Evolutionary conservation across 768 basidiomycete genomes (phyloP), one percentile per base, ranked within the genome.

Genomic region (Pulveroboletus sp.): DNA sequence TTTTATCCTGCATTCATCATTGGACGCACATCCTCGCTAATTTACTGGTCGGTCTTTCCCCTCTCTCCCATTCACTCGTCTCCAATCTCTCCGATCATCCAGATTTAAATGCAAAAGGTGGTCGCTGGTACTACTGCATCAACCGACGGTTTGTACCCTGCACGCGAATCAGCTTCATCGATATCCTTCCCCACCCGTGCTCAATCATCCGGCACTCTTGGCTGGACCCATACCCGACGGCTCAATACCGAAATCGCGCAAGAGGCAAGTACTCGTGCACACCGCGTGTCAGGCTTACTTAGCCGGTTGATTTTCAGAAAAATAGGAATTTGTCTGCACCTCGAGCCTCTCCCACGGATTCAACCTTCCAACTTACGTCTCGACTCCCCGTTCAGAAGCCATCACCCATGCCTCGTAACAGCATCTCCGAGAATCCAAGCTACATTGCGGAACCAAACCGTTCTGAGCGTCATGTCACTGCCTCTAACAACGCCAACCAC

Each of bases 51-150:
- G 59, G 73, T 62, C 40, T 29, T 46, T 60, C 34, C 45, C 43
- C 47, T 53, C 50, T 57, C 49, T 44, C 14, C 34, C 32, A 20
- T 49, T 19, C 51, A 21, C 37, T 34, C 10, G 49, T 42, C 27
- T 63, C 60, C 57, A 66, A 60, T 63, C 57, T 55, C 13, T 29
- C 34, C 40, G 55, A 61, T 60, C 56, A 55, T 24, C 59, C 61
- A 72, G 66, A 71, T 78, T 80, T 79, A 78, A 78, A 86, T 86
- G 83, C 80, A 79, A 78, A 76, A 79, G 72, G 75, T 78, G 75
- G 80, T 83, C 71, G 76, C 80, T 75, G 69, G 78, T 61, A 64
- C 74, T 72, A 72, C 78, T 55, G 72, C 71, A 63, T 47, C 67
- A 50, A 56, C 52, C 50, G 55, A 67, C 66, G 66, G 52, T 64